Percentiles rank a stretch among this genome's conserved stretches.
These are phyloP conservation scores for Wickerhamia fluorescens DNA, from an alignment of 805 yeast genomes.

Conservation along the genomic window DNA sequence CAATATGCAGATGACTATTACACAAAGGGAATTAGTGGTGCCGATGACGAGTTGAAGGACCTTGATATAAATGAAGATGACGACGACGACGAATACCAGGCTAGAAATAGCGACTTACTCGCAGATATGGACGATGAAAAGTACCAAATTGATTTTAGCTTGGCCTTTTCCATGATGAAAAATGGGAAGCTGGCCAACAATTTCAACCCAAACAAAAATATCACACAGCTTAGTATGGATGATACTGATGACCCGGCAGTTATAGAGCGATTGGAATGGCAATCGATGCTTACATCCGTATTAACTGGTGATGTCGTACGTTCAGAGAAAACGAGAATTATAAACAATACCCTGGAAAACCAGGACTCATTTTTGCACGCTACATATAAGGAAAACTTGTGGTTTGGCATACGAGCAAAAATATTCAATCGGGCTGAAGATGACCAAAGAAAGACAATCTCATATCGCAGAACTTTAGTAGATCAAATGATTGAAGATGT, in stretches of 20 bases:
- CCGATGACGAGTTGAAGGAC: constrained; percentile 20
- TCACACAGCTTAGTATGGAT: constrained; percentile 31
- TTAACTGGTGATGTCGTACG: constrained; percentile 92
- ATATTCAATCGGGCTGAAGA: constrained; percentile 71
- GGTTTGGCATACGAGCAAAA: constrained; percentile 86
- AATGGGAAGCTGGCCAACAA: constrained; percentile 9
- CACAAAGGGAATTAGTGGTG: constrained; percentile 54
- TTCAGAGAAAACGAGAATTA: constrained; percentile 77
- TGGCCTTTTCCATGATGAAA: constrained; percentile 31
- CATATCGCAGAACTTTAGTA: constrained; percentile 63
- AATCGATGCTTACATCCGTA: constrained; percentile 82
- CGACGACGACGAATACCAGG: constrained; percentile 30
- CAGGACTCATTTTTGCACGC: constrained; percentile 47
- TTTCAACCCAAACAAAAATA: constrained; percentile 21
- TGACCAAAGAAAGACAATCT: constrained; percentile 65
- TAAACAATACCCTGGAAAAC: constrained; percentile 31
- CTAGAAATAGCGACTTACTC: constrained; percentile 26
- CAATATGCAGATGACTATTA: constrained; percentile 64
- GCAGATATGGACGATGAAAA: constrained; percentile 37
- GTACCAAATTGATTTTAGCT: constrained; percentile 41
- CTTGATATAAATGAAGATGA: constrained; percentile 18
- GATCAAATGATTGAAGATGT: constrained; percentile 70
- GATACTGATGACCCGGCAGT: constrained; percentile 41
- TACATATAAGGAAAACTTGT: constrained; percentile 61
- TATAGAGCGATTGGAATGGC: constrained; percentile 89